Base-by-base conservation (phyloP, 2,329 filamentous ascomycete species). In the Coleophoma cylindrospora region DNA sequence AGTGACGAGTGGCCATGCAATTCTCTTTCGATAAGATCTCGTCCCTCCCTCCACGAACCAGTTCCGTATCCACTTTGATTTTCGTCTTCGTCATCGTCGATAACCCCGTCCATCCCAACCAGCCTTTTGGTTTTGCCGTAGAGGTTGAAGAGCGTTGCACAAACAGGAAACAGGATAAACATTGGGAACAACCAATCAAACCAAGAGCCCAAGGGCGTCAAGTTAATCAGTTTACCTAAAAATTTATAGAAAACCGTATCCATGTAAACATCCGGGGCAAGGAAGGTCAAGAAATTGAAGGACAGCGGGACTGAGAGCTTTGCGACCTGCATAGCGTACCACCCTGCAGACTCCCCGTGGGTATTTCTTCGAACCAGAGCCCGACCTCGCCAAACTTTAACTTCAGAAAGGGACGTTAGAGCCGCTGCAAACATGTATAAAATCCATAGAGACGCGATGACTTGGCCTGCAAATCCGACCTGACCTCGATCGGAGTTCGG, bases 301-400 rank as follows among this genome's bases (percentile, higher is more conserved):
- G 89, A 85, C 9, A 99, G 77, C 1, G 94, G 94, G 0, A 99
- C 89, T 1, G 89, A 96, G 40, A 99, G 81, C 62, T 91, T 89
- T 47, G 94, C 92, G 11, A 96, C 88, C 66, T 96, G 90, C 51
- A 90, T 84, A 1, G 90, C 87, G 65, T 97, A 99, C 91, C 95
- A 99, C 59, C 92, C 95, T 1, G 94, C 94, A 45, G 86, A 90
- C 66, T 97, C 94, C 53, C 89, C 84, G 51, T 95, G 92, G 0
- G 94, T 99, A 64, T 95, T 94, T 50, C 94, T 84, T 52, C 82
- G 83, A 43, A 97, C 92, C 6, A 99, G 76, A 0, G 94, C 92
- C 34, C 94, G 84, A 45, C 95, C 94, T 50, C 94, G 88, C 94
- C 94, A 99, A n/a, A 96, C 91, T 63, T 94, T 95, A 60, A 96